A percentile compares a stretch with the other conserved stretches of the same genome.
Evolutionary conservation across 257 asterid genomes (phyloP).

Genomic region (Solanum infundibuliforme): DNA sequence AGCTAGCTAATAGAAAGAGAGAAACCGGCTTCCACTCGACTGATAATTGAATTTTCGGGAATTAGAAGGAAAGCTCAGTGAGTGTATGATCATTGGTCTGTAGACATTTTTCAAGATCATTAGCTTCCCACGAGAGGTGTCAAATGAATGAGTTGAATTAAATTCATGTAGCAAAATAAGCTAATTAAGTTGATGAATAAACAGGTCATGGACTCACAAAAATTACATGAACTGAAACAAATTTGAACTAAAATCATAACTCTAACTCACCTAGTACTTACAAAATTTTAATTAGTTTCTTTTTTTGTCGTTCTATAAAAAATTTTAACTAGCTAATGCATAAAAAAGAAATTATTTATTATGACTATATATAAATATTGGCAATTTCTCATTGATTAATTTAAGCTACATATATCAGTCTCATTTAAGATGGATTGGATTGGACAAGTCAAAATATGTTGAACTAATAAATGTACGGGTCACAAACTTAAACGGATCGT

Average conservation of each 20-base stretch:
- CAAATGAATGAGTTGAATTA: not conserved
- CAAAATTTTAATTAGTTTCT: not conserved
- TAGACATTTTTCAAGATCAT: not conserved
- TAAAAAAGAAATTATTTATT: too few species aligned
- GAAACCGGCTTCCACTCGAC: not conserved
- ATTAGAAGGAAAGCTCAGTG: not conserved
- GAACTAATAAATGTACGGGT: not conserved
- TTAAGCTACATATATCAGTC: not conserved
- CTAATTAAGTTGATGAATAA: not conserved
- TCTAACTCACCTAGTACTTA: not conserved
- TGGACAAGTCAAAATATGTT: not conserved
- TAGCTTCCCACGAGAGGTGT: too few species aligned
- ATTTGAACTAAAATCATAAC: not conserved
- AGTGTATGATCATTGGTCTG: not conserved
- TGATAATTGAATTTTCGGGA: not conserved
- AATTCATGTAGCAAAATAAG: not conserved
- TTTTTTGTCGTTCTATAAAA: not conserved
- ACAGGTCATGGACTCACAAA: not conserved
- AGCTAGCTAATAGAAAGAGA: too few species aligned
- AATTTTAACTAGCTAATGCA: not conserved
- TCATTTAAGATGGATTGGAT: too few species aligned
- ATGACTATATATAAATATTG: not conserved
- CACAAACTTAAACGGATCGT: not conserved
- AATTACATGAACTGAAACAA: not conserved
- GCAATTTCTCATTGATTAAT: not conserved